Conservation (phyloP, 768 basidiomycete genomes). For the Pleurotus citrinopileatus region DNA sequence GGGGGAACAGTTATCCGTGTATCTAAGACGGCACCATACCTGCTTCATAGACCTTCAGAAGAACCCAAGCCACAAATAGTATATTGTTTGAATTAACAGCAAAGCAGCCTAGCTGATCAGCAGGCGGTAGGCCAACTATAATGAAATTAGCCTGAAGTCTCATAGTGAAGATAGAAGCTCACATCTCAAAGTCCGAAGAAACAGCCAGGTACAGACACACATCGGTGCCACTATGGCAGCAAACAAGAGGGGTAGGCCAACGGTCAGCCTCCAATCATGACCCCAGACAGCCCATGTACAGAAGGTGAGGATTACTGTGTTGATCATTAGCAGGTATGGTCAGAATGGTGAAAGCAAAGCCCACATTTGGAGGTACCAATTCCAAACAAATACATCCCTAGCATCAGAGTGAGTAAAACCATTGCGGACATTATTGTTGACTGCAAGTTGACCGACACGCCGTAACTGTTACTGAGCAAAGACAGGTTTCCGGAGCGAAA, state of each 20-base stretch:
- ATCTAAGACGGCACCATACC: not conserved
- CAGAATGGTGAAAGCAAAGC: not conserved
- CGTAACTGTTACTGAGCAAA: too few relatives aligned
- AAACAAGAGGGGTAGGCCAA: conserved; percentile 11
- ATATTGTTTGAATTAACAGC: not conserved
- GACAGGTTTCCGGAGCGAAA: not conserved
- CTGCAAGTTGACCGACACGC: too few relatives aligned
- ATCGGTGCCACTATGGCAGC: conserved; percentile 7
- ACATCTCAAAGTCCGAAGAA: conserved; percentile 11
- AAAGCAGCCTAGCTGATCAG: not conserved
- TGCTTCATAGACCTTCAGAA: not conserved
- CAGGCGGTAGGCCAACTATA: not conserved
- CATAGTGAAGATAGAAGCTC: not conserved
- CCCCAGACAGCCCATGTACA: conserved; percentile 16
- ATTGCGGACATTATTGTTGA: too few relatives aligned
- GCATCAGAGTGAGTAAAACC: too few relatives aligned
- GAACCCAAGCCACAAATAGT: not conserved
- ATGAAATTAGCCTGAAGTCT: too few relatives aligned
- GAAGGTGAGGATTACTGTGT: conserved; percentile 15
- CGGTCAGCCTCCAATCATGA: conserved; percentile 3
- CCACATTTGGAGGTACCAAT: conserved; percentile 14
- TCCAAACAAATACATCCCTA: conserved; percentile 13
- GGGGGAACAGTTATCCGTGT: not conserved
- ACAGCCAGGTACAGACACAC: conserved; percentile 5
- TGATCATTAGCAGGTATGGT: not conserved